phyloP scores from a whole-genome alignment of 495 filamentous ascomycete genomes.

The Ramalina intermedia region DNA sequence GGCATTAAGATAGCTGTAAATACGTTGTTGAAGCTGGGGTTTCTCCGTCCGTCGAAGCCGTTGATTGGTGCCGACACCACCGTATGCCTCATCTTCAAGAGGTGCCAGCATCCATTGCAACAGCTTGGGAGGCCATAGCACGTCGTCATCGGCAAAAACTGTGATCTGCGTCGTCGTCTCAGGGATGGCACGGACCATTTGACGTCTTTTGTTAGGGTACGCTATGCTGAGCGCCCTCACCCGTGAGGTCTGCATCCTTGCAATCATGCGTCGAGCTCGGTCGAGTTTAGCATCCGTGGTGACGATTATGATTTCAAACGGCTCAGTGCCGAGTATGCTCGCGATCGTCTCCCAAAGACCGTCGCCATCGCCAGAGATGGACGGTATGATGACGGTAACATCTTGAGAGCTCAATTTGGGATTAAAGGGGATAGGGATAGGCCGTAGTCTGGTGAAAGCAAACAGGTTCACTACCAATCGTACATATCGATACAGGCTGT shows the following conservation, averaged over 20 bases:
- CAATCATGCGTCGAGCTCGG: slow-evolving; percentile 37
- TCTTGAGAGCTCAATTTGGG: slow-evolving; percentile 51
- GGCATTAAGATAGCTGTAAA: slow-evolving; percentile 68
- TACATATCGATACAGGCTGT: slow-evolving; percentile 45
- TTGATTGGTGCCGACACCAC: slow-evolving; percentile 74
- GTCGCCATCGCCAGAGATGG: slow-evolving; percentile 46
- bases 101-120: slow-evolving; percentile 75
- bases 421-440: slow-evolving; percentile 44
- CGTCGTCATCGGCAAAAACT: slow-evolving; percentile 78
- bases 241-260: slow-evolving; percentile 35
- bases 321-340: slow-evolving; percentile 40
- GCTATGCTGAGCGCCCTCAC: slow-evolving; percentile 38
- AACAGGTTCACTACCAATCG: slow-evolving; percentile 51
- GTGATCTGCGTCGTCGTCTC: slow-evolving; percentile 60
- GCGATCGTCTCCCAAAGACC: slow-evolving; percentile 45
- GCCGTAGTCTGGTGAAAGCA: slow-evolving; percentile 50
- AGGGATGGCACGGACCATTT: slow-evolving; percentile 69
- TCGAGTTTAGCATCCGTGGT: slow-evolving; percentile 50
- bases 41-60: slow-evolving; percentile 49
- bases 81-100: slow-evolving; percentile 62
- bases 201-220: slow-evolving; percentile 67
- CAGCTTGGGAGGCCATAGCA: slow-evolving; percentile 63
- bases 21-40: slow-evolving; percentile 38
- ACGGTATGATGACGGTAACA: slow-evolving; percentile 63
- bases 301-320: slow-evolving; percentile 44